Evolutionary conservation across 345 rosid species (phyloP), one percentile per base, ranked within the genome.

Genomic region (Cardamine occulta): DNA sequence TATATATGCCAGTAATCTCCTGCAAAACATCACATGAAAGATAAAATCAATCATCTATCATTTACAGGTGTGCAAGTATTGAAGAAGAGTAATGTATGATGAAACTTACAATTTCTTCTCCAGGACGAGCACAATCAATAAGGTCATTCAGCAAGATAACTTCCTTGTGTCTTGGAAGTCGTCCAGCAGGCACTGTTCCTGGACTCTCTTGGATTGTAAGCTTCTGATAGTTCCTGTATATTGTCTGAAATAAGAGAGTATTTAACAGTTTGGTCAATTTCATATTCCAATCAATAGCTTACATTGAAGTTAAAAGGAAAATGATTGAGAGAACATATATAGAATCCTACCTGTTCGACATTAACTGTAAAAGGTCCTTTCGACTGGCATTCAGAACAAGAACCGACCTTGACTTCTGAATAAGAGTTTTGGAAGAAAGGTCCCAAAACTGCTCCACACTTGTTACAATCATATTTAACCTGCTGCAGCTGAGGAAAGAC

Each of bases 161-260:
- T 88, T 95, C 98, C 84, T 95, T 95, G 89, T 88, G 88, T 89
- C 99, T 88, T 53, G 99, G 98, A 78, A 95, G 98, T 74, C 98
- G 86, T 51, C 99, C 99, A 26, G 99, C 99, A 70, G 98, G 99
- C 49, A 95, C 98, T 66, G 89, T 95, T 81, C 98, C 98, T 54
- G 99, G 99, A 80, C 98, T 92, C 86, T 95, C 99, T 82, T 92
- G 98, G 59, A 95, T 92, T 28, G 96, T 90, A 54, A 95, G 93
- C 79, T 95, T 95, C 86, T 95, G 99, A 79, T 92, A 95, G 73
- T 95, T 95, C 75, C 98, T 86, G 82, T 95, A 95, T 76, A 95
- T 83, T 17, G 99, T 95, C 99, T 95, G 88, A 72, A 85, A 56
- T 74, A 83, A 61, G 47, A 29, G 42, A 55, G 32, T 44, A 63